Evolutionary conservation across 2,329 filamentous ascomycete species (phyloP).

Genomic region (Colletotrichum ledebouriae): DNA sequence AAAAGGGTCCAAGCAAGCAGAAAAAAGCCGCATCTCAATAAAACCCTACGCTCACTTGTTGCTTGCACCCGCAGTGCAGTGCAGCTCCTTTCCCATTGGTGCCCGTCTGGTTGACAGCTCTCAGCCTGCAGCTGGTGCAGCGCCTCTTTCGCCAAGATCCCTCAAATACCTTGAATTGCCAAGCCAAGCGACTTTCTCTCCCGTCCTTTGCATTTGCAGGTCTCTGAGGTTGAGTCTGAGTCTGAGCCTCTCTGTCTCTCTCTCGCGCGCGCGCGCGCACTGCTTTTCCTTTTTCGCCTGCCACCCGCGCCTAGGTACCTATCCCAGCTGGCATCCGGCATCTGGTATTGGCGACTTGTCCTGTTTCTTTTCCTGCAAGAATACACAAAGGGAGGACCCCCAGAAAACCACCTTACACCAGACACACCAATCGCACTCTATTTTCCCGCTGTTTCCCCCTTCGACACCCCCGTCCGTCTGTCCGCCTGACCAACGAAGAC

Average conservation of each 20-base stretch:
- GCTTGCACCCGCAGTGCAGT: not conserved
- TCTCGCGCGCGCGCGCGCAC: no score
- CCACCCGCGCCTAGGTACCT: not conserved
- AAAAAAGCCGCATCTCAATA: constrained; percentile 33
- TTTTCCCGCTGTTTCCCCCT: constrained; percentile 16
- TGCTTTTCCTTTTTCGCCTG: constrained; percentile 5
- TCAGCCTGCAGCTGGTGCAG: constrained; percentile 17
- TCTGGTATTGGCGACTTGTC: constrained; percentile 3
- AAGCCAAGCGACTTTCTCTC: constrained; percentile 31
- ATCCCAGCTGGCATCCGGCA: no score
- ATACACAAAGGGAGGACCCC: constrained; percentile 31
- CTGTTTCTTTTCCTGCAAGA: constrained; percentile 17
- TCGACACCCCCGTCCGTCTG: constrained; percentile 11
- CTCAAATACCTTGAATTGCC: constrained; percentile 31
- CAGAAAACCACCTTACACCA: constrained; percentile 38
- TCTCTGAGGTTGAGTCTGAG: constrained; percentile 17
- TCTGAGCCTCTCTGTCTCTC: not conserved
- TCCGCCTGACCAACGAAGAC: constrained; percentile 34
- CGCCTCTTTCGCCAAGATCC: constrained; percentile 32
- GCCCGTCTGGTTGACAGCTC: constrained; percentile 2
- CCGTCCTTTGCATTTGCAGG: constrained; percentile 6
- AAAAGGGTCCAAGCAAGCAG: not conserved
- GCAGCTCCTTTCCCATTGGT: constrained; percentile 6
- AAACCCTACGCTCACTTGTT: constrained; percentile 26
- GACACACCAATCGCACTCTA: constrained; percentile 35